Base-by-base conservation (phyloP, 2,329 filamentous ascomycete species). In the Aspergillus japonicus region DNA sequence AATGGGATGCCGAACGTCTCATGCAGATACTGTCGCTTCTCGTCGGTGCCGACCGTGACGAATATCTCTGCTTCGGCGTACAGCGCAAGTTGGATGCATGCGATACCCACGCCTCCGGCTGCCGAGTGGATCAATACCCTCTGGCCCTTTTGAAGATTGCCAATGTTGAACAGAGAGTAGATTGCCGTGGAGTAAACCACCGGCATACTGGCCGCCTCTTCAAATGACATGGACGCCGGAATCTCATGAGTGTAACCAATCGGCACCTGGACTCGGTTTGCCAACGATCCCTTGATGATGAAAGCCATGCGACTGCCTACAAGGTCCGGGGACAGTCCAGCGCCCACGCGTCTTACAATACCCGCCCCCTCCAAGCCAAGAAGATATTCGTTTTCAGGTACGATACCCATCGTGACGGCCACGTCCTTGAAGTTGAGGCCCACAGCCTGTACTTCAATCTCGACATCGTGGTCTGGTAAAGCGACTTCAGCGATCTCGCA, bases 321-420 rank as follows among this genome's bases (percentile, higher is more conserved):
- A 23, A 14, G 14, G 14, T 12, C n/a, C 29, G 29, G 19, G 7
- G 49, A 31, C 26, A 51, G 12, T 21, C 71, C 66, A 1, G 69
- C 62, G 0, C 71, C 72, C 23, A 74, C 71, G 14, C 69, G 62
- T 0, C 67, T 64, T 12, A 81, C 71, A 6, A 76, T 63, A 3
- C 79, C 79, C 1, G 78, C 71, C 4, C 75, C 77, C 54, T 81
- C 78, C 51, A 73, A 77, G n/a, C 78, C 78, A 29, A 79, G 72
- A 58, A 78, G 70, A 47, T 77, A 75, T 48, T 64, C 57, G 48
- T 64, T 62, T 33, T 54, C 61, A 42, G 23, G 67, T 0, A 70
- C 57, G 11, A 66, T 60, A 1, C 64, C 65, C 66, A 68, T 64
- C 2, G 65, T 60, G 35, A 59, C 54, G 2, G 59, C 58, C 11